Evolutionary conservation across 2,329 filamentous ascomycete genomes (phyloP), one percentile per base, ranked within the genome.

Genomic region (Cercospora citrullina): DNA sequence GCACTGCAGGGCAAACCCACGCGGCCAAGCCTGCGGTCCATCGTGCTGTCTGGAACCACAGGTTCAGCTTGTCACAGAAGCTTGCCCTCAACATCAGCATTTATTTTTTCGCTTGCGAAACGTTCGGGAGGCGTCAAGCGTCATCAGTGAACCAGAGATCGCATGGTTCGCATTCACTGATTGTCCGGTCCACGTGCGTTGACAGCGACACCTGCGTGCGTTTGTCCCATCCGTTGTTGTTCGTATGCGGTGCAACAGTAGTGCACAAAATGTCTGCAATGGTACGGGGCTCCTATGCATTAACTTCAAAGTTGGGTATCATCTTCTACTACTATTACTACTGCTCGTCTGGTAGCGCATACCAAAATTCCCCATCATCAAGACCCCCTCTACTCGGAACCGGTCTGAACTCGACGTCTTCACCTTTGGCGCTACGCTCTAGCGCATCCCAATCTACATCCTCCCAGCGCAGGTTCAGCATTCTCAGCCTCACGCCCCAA

Each of bases 381-480:
- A 98, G 79, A 0, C 92, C 94, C 74, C 95, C 91, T 63, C 95
- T 84, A 75, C 89, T 91, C 3, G 95, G 94, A 71, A 97, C 88
- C 9, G 69, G 66, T 26, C 64, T 8, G 7, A 62, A 51, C 3
- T 31, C 63, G 16, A 36, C 36, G 87, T 65, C 68, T 68, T 62
- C 72, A 45, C 69, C 73, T 51, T 73, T 74, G 6, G 71, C 76
- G 36, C 73, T 65, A 65, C 68, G 57, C 69, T 87, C 86, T 62
- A 78, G 51, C 48, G 71, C 74, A 51, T 77, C 74, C 77, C 78
- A 79, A 69, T 80, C 89, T 57, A 90, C 87, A 77, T 96, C 91
- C 78, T 98, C 93, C 81, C 94, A 91, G 65, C 93, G 85, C 51
- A 99, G 91, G 79, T 98, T 99, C 74, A 99, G 83, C 77, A 99